Evolutionary conservation across 768 basidiomycete species (phyloP).

Genomic region (Tylopilus subfusipes): DNA sequence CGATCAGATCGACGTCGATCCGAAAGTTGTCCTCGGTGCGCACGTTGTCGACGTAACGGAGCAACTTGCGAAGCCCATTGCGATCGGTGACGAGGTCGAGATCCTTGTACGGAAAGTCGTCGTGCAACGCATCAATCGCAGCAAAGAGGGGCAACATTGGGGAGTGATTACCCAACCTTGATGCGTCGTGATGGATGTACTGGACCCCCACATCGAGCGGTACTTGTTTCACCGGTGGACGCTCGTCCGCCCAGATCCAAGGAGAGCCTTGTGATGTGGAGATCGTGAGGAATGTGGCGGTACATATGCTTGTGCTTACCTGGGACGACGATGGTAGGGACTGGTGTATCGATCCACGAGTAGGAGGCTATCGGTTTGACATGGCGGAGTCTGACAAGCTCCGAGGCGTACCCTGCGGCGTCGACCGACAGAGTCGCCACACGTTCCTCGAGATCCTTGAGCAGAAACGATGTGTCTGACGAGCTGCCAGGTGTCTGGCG

Average conservation of each 20-base stretch:
- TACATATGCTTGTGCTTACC: slow-evolving; percentile 29
- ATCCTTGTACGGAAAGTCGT: slow-evolving; percentile 28
- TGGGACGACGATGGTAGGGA: slow-evolving; percentile 52
- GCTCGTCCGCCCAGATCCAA: slow-evolving; percentile 48
- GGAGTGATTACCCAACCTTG: slow-evolving; percentile 35
- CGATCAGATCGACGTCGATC: slow-evolving; percentile 65
- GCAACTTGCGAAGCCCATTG: slow-evolving; percentile 60
- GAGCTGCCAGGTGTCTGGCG: neutral
- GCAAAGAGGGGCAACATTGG: slow-evolving; percentile 54
- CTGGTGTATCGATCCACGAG: slow-evolving; percentile 43
- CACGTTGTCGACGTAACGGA: slow-evolving; percentile 43
- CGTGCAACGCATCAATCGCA: slow-evolving; percentile 47
- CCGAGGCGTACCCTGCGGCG: slow-evolving; percentile 6
- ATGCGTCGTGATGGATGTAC: slow-evolving; percentile 58
- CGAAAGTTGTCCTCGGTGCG: slow-evolving; percentile 46
- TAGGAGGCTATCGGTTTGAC: slow-evolving; percentile 48
- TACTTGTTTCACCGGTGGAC: slow-evolving; percentile 51
- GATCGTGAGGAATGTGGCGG: neutral
- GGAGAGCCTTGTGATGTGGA: slow-evolving; percentile 48
- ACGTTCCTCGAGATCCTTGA: slow-evolving; percentile 20
- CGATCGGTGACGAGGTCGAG: slow-evolving; percentile 58
- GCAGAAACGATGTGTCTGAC: slow-evolving; percentile 11
- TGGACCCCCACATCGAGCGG: slow-evolving; percentile 48
- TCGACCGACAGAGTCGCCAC: slow-evolving; percentile 19
- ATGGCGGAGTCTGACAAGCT: slow-evolving; percentile 35